Conservation (phyloP, 2,329 filamentous ascomycete genomes). For the Alternaria sp. region DNA sequence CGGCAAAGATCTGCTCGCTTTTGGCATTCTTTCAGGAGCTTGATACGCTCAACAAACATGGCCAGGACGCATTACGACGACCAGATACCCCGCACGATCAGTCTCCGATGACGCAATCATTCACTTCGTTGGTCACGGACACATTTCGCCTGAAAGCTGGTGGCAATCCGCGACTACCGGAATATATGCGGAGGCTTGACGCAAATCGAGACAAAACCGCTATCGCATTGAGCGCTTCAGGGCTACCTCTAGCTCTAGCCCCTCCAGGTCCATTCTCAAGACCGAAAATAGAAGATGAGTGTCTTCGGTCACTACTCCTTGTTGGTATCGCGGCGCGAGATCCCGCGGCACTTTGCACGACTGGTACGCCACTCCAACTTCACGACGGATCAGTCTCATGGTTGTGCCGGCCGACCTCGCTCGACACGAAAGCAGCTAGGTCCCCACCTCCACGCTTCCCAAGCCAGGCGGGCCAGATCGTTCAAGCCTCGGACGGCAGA, state of each 20-base stretch:
- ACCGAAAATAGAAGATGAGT: constrained; percentile 52
- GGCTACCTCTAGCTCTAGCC: constrained; percentile 51
- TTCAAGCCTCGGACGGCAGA: constrained; percentile 45
- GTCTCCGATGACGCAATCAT: constrained; percentile 10
- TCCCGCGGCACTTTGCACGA: constrained; percentile 53
- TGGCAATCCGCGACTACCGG: constrained; percentile 54
- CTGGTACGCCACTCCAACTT: constrained; percentile 43
- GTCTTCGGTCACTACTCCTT: constrained; percentile 53
- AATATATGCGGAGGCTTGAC: constrained; percentile 51
- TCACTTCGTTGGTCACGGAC: constrained; percentile 43
- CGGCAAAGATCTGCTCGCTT: constrained; percentile 34
- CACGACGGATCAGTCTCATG: constrained; percentile 48
- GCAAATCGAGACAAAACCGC: constrained; percentile 56
- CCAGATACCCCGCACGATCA: constrained; percentile 28
- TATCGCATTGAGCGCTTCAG: constrained; percentile 54
- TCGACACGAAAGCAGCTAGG: constrained; percentile 30
- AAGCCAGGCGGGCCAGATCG: constrained; percentile 26
- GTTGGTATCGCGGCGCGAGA: constrained; percentile 54
- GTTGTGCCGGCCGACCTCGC: constrained; percentile 41
- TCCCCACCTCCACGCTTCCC: constrained; percentile 25
- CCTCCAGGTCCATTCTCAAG: constrained; percentile 40
- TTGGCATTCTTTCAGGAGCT: constrained; percentile 30
- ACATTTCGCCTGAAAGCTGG: constrained; percentile 54
- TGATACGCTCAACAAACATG: constrained; percentile 13
- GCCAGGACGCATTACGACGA: constrained; percentile 20